phyloP scores from a whole-genome alignment of 2,329 filamentous ascomycete species.

The Elsinoe batatas region DNA sequence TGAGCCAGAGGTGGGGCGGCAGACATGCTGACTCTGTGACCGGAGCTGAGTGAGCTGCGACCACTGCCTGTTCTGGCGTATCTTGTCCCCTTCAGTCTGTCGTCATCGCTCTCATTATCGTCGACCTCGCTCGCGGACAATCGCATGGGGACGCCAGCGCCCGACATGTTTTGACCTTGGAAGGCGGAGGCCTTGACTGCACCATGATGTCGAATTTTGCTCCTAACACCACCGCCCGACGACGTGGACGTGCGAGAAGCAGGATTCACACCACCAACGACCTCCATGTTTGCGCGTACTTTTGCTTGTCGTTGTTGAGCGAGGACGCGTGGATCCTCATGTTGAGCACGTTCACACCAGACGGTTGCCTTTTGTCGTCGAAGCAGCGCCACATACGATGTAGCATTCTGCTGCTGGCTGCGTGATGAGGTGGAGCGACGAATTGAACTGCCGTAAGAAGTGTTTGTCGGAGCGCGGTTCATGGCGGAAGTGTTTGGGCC shows the following conservation, averaged over 20 bases:
- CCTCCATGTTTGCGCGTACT: conserved; percentile 73
- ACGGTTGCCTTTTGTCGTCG: conserved; percentile 96
- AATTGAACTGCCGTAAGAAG: conserved; percentile 31
- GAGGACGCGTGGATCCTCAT: conserved; percentile 74
- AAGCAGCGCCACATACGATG: conserved; percentile 91
- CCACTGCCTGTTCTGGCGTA: conserved; percentile 62
- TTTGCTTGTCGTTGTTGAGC: conserved; percentile 82
- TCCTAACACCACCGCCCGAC: conserved; percentile 48
- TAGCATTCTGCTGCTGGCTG: conserved; percentile 38
- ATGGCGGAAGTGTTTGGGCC: conserved; percentile 29
- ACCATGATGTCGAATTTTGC: conserved; percentile 82
- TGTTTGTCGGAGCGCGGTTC: conserved; percentile 40
- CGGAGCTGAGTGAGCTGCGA: conserved; percentile 50
- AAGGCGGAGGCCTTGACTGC: conserved; percentile 73
- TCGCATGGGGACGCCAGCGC: conserved; percentile 78
- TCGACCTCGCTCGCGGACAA: conserved; percentile 94
- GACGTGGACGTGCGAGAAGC: conserved; percentile 25
- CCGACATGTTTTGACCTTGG: conserved; percentile 47
- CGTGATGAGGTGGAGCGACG: conserved; percentile 74
- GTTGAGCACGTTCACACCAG: conserved; percentile 91
- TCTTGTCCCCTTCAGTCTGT: conserved; percentile 35
- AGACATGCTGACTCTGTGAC: conserved; percentile 33
- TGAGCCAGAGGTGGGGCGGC: conserved; percentile 12
- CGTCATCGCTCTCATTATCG: conserved; percentile 72
- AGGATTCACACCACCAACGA: conserved; percentile 51